A percentile compares a stretch with the other conserved stretches of the same genome.
Conservation (phyloP, 192 early-diverging fungal species). For the Fimicolochytrium jonesii region DNA sequence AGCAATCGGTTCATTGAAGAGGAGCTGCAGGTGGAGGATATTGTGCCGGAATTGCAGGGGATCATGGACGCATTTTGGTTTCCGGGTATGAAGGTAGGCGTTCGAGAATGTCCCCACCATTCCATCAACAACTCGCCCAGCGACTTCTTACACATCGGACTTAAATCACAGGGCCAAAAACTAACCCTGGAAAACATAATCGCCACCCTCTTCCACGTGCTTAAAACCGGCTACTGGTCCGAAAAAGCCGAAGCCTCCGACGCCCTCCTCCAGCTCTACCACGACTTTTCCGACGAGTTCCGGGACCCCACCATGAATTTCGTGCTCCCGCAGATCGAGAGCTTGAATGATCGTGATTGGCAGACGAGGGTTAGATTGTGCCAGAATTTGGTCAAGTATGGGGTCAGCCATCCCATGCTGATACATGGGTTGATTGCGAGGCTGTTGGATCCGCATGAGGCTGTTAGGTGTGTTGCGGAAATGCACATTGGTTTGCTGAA, state of each 20-base stretch:
- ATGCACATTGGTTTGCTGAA: slow-evolving; percentile 16
- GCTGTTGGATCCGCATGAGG: slow-evolving; percentile 31
- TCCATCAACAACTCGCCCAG: too few relatives aligned
- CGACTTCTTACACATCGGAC: not conserved
- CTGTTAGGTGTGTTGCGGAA: slow-evolving; percentile 29
- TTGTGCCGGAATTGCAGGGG: slow-evolving; percentile 26
- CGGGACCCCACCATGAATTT: slow-evolving; percentile 29
- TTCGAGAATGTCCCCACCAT: too few relatives aligned
- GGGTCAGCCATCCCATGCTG: slow-evolving; percentile 19
- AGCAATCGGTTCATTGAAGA: not conserved
- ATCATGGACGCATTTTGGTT: slow-evolving; percentile 39
- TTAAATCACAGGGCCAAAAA: slow-evolving; percentile 25
- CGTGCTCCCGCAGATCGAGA: slow-evolving; percentile 39
- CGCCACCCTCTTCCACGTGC: slow-evolving; percentile 21
- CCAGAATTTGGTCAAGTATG: slow-evolving; percentile 30
- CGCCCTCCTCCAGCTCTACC: slow-evolving; percentile 34
- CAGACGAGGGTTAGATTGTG: slow-evolving; percentile 32
- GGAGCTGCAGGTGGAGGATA: slow-evolving; percentile 11
- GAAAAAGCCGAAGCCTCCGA: slow-evolving; percentile 43
- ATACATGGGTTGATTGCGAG: slow-evolving; percentile 30
- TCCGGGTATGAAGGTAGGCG: slow-evolving; percentile 38
- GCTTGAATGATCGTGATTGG: slow-evolving; percentile 30
- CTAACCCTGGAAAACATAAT: slow-evolving; percentile 30
- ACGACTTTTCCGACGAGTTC: slow-evolving; percentile 41
- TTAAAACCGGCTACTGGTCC: slow-evolving; percentile 35